Evolutionary conservation across 371 early-diverging fungal species (phyloP), one percentile per base, ranked within the genome.

Genomic region (Apophysomyces sp.): DNA sequence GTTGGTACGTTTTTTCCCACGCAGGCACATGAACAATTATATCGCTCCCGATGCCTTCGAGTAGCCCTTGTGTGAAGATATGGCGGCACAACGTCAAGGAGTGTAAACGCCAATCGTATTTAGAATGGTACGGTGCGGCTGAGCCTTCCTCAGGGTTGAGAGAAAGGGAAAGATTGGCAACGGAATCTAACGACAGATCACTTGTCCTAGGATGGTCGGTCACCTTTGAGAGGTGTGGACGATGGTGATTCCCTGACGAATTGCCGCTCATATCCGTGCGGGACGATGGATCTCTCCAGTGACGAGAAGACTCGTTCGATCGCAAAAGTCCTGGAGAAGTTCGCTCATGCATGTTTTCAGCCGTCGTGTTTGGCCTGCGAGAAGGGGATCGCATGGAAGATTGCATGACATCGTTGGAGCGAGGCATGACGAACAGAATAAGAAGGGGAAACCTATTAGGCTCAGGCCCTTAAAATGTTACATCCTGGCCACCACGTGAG

Each of bases 11-110:
- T 56, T 79, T 77, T 30, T 67, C 65, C 77, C 84, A 88, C 6
- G 76, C 82, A 16, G 77, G 79, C 21, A 77, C 62, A 30, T 53
- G 54, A 11, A 88, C 73, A 0, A 68, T 61, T 6, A 88, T 69
- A 44, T 88, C 88, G 56, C 84, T 82, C 24, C 84, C 88, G 15
- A 77, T 60, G 15, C 86, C 86, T 3, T 83, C 74, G 4, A 74
- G 52, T 7, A 86, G 68, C 11, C 86, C 88, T 28, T 79, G 75
- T n/a, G 65, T 67, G 13, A 81, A 67, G 53, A 86, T 81, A 61
- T 87, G 88, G 28, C 70, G 67, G 51, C 80, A 74, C 11, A 85
- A 58, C 51, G 60, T 61, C 9, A 78, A 54, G 41, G 83, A 72
- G 44, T 83, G 76, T 8, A 65, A 66, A 27, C 65, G 59, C 74